Base-by-base conservation (phyloP, 257 asterid genomes). In the Ilex asprella region DNA sequence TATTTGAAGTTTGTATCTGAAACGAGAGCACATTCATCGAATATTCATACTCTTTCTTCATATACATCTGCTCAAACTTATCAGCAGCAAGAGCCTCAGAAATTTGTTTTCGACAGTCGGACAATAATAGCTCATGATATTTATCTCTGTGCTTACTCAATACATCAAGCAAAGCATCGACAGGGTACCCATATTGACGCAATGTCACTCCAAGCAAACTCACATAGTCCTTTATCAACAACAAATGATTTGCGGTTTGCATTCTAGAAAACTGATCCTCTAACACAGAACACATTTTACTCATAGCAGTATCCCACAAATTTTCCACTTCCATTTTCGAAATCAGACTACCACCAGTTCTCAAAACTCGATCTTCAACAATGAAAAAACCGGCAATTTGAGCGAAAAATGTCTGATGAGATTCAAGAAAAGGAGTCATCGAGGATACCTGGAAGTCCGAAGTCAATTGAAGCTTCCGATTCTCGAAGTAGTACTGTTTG, bases 381-480 rank as follows among this genome's bases (percentile, higher is more conserved):
- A 92, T 81, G 44, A 92, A 92, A 70, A 89, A 92, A 27, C 99
- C 99, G 1, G 99, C 99, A 73, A 92, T 92, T 69, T 92, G 99
- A 2, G 99, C 95, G n/a, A 92, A 92, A 64, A 92, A 89, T 0
- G 96, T 85, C 70, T 89, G 97, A 59, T 92, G 99, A 8, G 97
- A 89, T 76, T 92, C 99, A 12, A 92, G 83, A 53, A 92, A 92
- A 31, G 96, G 99, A 0, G 97, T 86, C 96, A 86, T 87, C 10
- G 99, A 83, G n/a, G 99, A 92, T 59, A 92, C 97, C 83, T 92
- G 99, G 69, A 92, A 89, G 81, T 92, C 99, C 31, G 97, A 87
- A 52, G 96, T 89, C 76, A 92, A 67, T 73, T 92, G 99, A 81
- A 92, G 82, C 85, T 82, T 89, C 75, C 99, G 72, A 60, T 86